Conservation (phyloP, 495 filamentous ascomycete species). For the Pyronema domesticum region DNA sequence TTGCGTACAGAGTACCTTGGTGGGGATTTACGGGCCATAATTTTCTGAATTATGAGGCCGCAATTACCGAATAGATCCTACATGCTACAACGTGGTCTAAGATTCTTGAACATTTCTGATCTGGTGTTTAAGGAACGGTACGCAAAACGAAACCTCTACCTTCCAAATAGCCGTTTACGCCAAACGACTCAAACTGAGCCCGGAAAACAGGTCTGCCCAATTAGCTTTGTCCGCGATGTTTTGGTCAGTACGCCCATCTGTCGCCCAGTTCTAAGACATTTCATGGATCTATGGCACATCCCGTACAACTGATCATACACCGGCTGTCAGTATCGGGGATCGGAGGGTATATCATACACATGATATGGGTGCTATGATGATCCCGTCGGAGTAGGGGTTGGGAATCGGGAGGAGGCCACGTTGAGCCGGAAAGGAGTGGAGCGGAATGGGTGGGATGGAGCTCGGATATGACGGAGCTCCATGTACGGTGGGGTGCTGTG, state of each 20-base stretch:
- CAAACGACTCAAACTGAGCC: background rate
- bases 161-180: background rate
- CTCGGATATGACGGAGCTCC: no score
- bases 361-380: background rate
- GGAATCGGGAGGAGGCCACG: no score
- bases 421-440: no score
- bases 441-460: no score
- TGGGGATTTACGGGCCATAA: no score
- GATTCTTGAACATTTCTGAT: background rate
- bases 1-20: no score
- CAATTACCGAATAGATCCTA: no score
- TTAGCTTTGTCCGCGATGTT: slow-evolving; percentile 24
- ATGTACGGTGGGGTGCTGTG: no score
- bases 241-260: slow-evolving; percentile 18
- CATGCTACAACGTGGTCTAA: background rate
- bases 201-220: slow-evolving; percentile 18
- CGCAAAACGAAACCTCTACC: background rate
- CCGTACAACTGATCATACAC: background rate
- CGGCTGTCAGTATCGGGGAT: background rate
- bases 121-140: slow-evolving; percentile 2
- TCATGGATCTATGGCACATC: background rate
- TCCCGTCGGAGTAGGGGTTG: background rate
- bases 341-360: background rate
- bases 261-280: background rate
- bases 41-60: no score